Base-by-base conservation (phyloP, 768 basidiomycete species). In the Lactifluus rugatus region DNA sequence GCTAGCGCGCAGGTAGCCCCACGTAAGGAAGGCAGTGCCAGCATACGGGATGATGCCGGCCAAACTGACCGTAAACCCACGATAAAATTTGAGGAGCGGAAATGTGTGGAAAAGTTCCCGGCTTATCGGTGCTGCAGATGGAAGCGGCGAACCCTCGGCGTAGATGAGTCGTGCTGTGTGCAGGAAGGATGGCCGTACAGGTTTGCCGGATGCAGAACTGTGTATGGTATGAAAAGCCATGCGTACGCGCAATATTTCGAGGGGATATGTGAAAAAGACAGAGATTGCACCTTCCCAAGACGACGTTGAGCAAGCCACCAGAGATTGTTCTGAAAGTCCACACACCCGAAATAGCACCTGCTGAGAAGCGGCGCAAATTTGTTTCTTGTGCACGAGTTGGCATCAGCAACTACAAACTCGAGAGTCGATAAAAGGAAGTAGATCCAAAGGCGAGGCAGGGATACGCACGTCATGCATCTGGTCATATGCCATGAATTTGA, bases 401-500 rank as follows among this genome's bases (percentile, higher is more conserved):
- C 84, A 98, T 97, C 48, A 97, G 72, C 32, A 85, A 61, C 94
- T 95, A 57, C 34, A 13, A 48, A 41, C 14, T 10, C n/a, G 44
- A 19, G 48, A 47, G 9, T 14, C 17, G n/a, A 8, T 46, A 2
- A 41, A 16, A 3, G 8, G 1, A 10, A 53, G 13, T 47, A 2
- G 21, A 48, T 25, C 16, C 36, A 19, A 32, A 56, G 17, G 48
- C n/a, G 58, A 57, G 23, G 13, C 1, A 25, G 32, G 3, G 52
- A 41, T 21, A 72, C 78, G 67, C 64, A 94, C 91, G 61, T 81
- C 68, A 71, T 90, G 88, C 56, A 89, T 75, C 69, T 89, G 83
- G 70, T 97, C 95, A 69, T 97, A 99, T 4, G 89, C 82, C 85
- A 97, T 93, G 68, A 93, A 99, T 71, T 94, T 96, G 72, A 98